Evolutionary conservation across 2,329 filamentous ascomycete genomes (phyloP).

Genomic region (Nigrograna mackinnonii): DNA sequence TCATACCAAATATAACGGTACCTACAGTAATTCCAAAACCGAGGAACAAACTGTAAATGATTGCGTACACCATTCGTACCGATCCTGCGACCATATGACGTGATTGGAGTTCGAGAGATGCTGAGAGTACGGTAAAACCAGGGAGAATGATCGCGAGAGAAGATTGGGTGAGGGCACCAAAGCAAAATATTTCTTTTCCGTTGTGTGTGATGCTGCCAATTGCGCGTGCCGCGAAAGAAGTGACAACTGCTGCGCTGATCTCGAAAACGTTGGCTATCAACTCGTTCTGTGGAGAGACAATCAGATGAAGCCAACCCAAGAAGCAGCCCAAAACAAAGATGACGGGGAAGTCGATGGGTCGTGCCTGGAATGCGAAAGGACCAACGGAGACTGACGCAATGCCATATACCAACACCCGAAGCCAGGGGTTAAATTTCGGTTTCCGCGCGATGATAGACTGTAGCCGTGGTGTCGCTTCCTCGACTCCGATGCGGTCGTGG

Average conservation of each 20-base stretch:
- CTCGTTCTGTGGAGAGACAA: slow-evolving; percentile 73
- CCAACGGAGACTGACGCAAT: slow-evolving; percentile 76
- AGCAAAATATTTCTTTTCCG: slow-evolving; percentile 51
- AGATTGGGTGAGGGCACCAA: slow-evolving; percentile 54
- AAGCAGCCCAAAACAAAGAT: slow-evolving; percentile 76
- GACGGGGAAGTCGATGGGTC: slow-evolving; percentile 77
- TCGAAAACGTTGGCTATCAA: slow-evolving; percentile 63
- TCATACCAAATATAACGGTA: slow-evolving; percentile 52
- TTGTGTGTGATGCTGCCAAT: slow-evolving; percentile 49
- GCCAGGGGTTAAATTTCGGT: slow-evolving; percentile 55
- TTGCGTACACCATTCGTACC: slow-evolving; percentile 57
- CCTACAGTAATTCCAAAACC: slow-evolving; percentile 57
- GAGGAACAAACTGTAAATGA: slow-evolving; percentile 57
- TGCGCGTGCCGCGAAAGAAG: slow-evolving; percentile 53
- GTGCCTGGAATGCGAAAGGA: slow-evolving; percentile 77
- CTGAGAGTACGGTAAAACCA: slow-evolving; percentile 56
- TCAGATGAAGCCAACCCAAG: slow-evolving; percentile 74
- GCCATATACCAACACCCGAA: slow-evolving; percentile 69
- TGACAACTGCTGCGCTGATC: slow-evolving; percentile 52
- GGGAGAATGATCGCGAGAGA: slow-evolving; percentile 55
- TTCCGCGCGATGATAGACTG: slow-evolving; percentile 64
- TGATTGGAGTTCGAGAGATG: slow-evolving; percentile 53
- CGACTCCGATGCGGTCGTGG: slow-evolving; percentile 73
- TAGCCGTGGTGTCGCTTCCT: slow-evolving; percentile 67
- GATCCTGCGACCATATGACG: slow-evolving; percentile 53